Evolutionary conservation across 2,329 filamentous ascomycete species (phyloP), one percentile per base, ranked within the genome.

Genomic region (Phyllosticta citrichinensis): DNA sequence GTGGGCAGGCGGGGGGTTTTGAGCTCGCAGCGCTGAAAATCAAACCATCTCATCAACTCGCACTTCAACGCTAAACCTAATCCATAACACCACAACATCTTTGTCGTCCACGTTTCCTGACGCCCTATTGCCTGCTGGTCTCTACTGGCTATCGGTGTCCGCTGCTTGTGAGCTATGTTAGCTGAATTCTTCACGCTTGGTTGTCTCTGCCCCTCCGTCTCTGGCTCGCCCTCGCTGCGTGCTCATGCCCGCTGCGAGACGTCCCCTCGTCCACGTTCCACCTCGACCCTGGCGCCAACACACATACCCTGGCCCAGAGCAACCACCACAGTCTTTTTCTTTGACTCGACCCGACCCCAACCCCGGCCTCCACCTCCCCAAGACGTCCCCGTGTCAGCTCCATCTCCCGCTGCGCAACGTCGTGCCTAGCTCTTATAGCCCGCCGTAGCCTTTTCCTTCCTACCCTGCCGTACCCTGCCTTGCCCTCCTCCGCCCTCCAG

Each of bases 51-150:
- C 58, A 56, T 56, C 58, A 61, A 61, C 58, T 56, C 35, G 40
- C 58, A 17, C 40, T 35, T 35, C 58, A 27, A 61, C 58, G 58
- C 58, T 61, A 61, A 61, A 61, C 58, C 58, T 55, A 52, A 52
- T 61, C 58, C 58, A 47, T 56, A 40, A 25, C 47, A 30, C 54
- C n/a, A 56, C 58, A 57, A 56, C 58, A 61, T 52, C 53, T 30
- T 53, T 52, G 10, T 53, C 20, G 14, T 47, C 40, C 47, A 52
- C 57, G 57, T 59, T 35, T 35, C 57, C 51, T 40, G 50, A 25
- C 20, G 47, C 17, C 51, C 55, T 22, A 22, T 22, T 22, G 22
- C 22, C 22, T 22, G 22, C 22, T 22, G 22, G 2, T 22, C 2
- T 22, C 22, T 22, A 22, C 22, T 22, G 22, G 22, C 22, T 2